A percentile compares a stretch with the other conserved stretches of the same genome.
Evolutionary conservation across 257 asterid species (phyloP).

Genomic region (Petunia axillaris): DNA sequence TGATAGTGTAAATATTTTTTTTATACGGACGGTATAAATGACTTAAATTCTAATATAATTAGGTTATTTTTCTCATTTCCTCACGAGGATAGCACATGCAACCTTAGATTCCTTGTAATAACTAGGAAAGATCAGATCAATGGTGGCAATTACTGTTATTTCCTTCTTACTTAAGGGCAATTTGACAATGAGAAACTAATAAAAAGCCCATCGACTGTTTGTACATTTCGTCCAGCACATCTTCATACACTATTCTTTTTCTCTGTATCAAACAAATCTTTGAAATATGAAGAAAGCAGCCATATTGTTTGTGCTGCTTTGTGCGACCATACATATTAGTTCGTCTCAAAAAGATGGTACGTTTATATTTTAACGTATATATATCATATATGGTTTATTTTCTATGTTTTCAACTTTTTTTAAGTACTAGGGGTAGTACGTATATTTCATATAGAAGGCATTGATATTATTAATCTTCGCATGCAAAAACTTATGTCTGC

Average conservation of each 20-base stretch:
- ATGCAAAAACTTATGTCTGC: no score
- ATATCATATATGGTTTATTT: not conserved
- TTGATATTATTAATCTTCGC: not conserved
- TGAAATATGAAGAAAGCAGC: conserved; percentile 17
- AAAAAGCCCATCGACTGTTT: not conserved
- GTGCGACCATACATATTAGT: not conserved
- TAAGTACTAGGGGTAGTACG: no score
- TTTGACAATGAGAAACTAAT: not conserved
- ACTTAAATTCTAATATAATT: no score
- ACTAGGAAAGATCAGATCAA: not conserved
- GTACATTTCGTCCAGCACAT: not conserved
- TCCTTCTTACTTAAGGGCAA: not conserved
- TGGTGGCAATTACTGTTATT: conserved; percentile 2
- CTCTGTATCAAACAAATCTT: not conserved
- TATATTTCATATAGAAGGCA: not conserved
- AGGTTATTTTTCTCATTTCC: not conserved
- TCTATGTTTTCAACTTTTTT: not conserved
- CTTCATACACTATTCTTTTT: not conserved
- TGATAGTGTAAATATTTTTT: no score
- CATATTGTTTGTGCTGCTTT: conserved; percentile 22
- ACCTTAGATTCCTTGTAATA: conserved; percentile 3
- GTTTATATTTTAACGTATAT: not conserved
- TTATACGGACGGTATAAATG: no score
- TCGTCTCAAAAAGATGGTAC: conserved; percentile 24
- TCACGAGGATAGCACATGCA: conserved; percentile 14